Percentiles rank a stretch among this genome's conserved stretches.
phyloP scores from a whole-genome alignment of 2,329 filamentous ascomycete species.

The Fusarium longipes region DNA sequence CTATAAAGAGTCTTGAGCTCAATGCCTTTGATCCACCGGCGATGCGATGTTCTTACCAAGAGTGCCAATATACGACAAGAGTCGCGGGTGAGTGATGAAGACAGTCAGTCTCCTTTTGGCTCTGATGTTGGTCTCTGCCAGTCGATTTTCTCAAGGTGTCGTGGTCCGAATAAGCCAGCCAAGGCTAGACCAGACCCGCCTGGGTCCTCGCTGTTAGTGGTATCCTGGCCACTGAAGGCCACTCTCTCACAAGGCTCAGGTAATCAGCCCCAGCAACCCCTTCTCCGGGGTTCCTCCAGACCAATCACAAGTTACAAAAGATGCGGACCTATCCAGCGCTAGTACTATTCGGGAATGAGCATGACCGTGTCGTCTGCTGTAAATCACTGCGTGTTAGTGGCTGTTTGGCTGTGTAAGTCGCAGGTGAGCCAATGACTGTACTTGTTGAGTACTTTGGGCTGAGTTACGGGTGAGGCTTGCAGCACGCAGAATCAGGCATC shows the following conservation, averaged over 20 bases:
- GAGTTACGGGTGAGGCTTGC: conserved; percentile 23
- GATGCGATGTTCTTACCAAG: conserved; percentile 20
- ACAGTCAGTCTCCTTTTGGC: conserved; percentile 49
- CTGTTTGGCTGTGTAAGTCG: conserved; percentile 34
- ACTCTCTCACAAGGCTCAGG: conserved; percentile 31
- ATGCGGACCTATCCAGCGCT: conserved; percentile 27
- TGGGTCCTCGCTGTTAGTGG: conserved; percentile 37
- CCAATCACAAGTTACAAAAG: conserved; percentile 40
- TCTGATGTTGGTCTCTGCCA: conserved; percentile 47
- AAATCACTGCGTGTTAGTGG: conserved; percentile 38
- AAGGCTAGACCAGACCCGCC: conserved; percentile 37
- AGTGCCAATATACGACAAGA: conserved; percentile 36
- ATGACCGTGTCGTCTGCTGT: conserved; percentile 41
- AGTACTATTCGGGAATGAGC: conserved; percentile 38
- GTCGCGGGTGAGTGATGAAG: conserved; percentile 42
- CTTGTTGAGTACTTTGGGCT: conserved; percentile 30
- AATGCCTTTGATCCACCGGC: conserved; percentile 3
- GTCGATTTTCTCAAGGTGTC: conserved; percentile 55
- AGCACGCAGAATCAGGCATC: conserved; percentile 16
- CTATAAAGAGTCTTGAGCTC: background rate
- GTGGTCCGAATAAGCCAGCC: conserved; percentile 55
- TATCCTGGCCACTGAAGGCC: conserved; percentile 35
- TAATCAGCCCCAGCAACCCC: conserved; percentile 29
- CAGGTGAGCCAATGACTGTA: conserved; percentile 22
- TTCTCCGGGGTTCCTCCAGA: conserved; percentile 50